These are phyloP conservation scores for Allomyces arbusculus DNA, from an alignment of 192 early-diverging fungal species.

Conservation along the genomic window DNA sequence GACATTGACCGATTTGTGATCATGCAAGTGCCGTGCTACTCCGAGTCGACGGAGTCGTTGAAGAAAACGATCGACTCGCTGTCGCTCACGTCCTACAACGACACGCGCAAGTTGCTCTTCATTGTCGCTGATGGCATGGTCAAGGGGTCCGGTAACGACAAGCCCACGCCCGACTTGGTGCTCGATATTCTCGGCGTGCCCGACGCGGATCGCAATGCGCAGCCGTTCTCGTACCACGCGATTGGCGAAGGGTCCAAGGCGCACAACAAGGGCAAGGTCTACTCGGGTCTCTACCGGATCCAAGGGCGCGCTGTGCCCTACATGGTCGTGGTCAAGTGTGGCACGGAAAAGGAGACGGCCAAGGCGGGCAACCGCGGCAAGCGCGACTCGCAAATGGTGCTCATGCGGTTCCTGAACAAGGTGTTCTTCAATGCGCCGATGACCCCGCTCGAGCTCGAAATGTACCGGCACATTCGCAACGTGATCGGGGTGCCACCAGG, in stretches of 20 bases:
- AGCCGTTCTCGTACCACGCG: conserved; percentile 66
- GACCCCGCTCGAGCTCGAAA: conserved; percentile 87
- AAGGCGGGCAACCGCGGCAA: conserved; percentile 93
- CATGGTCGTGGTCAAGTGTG: conserved; percentile 85
- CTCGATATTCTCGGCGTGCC: conserved; percentile 80
- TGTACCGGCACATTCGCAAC: conserved; percentile 97
- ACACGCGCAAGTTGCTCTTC: conserved; percentile 93
- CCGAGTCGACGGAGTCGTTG: conserved; percentile 87
- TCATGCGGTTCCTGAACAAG: conserved; percentile 94
- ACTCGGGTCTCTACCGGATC: conserved; percentile 86
- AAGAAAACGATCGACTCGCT: conserved; percentile 87
- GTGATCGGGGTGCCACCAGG: conserved; percentile 92
- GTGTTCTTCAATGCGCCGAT: conserved; percentile 86
- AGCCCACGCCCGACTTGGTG: conserved; percentile 86
- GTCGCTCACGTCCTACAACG: conserved; percentile 72
- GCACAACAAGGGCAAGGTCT: conserved; percentile 93
- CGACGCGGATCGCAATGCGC: conserved; percentile 56
- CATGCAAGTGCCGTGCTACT: conserved; percentile 91
- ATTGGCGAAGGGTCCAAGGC: conserved; percentile 74
- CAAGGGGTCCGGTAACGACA: conserved; percentile 88
- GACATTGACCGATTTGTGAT: conserved; percentile 79
- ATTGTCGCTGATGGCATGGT: conserved; percentile 94
- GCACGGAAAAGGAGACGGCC: conserved; percentile 54
- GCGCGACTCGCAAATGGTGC: conserved; percentile 93
- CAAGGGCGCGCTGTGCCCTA: conserved; percentile 83